Evolutionary conservation across 1,284 basidiomycete genomes (phyloP).

Genomic region (Exsudoporus floridanus): DNA sequence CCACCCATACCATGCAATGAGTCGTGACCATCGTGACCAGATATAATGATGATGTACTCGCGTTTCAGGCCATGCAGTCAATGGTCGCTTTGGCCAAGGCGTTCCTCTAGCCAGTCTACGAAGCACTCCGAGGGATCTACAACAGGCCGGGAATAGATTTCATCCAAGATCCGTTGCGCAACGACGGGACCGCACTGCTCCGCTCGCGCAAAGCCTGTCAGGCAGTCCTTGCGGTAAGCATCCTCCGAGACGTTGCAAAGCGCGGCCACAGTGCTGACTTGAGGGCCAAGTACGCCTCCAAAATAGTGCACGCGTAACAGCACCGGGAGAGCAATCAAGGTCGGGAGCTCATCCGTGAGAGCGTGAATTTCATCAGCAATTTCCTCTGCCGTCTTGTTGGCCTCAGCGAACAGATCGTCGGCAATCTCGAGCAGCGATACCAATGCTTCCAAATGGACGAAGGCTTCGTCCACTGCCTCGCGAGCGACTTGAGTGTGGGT

Average conservation of each 20-base stretch:
- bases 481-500: slow-evolving; percentile 56
- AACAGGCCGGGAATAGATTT: slow-evolving; percentile 37
- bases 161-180: slow-evolving; percentile 54
- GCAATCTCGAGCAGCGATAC: slow-evolving; percentile 55
- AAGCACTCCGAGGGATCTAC: slow-evolving; percentile 35
- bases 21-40: background rate
- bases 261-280: slow-evolving; percentile 43
- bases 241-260: slow-evolving; percentile 59
- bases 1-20: background rate
- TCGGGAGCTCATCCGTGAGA: slow-evolving; percentile 62
- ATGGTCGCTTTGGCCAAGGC: slow-evolving; percentile 36
- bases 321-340: slow-evolving; percentile 66
- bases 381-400: slow-evolving; percentile 27
- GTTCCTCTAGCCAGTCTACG: slow-evolving; percentile 50
- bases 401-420: slow-evolving; percentile 28
- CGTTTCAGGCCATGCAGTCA: slow-evolving; percentile 23
- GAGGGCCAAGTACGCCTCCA: slow-evolving; percentile 27
- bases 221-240: slow-evolving; percentile 63
- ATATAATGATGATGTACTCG: background rate
- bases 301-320: slow-evolving; percentile 46
- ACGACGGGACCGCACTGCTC: slow-evolving; percentile 67
- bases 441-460: slow-evolving; percentile 59
- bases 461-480: slow-evolving; percentile 77
- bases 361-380: slow-evolving; percentile 45
- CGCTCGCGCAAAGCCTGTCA: slow-evolving; percentile 71